A percentile compares a stretch with the other conserved stretches of the same genome.
Evolutionary conservation across 2,329 filamentous ascomycete species (phyloP).

Genomic region (Colletotrichum sojae): DNA sequence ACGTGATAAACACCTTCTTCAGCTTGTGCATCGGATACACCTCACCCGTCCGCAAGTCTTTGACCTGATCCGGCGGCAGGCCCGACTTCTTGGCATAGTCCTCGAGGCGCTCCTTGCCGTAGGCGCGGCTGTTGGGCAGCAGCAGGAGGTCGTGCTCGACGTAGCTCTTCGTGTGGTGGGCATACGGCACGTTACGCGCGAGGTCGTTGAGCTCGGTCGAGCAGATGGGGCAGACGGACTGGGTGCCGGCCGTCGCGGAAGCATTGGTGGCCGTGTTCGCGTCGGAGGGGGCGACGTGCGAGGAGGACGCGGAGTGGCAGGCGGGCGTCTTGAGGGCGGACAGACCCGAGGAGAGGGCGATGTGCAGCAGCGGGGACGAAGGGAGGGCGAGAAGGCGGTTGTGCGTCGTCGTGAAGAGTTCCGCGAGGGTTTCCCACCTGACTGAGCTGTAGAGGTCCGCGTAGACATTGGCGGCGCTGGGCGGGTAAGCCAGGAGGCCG

Average conservation of each 20-base stretch:
- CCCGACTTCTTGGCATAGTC: conserved; percentile 86
- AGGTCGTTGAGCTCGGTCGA: conserved; percentile 95
- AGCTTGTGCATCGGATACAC: conserved; percentile 73
- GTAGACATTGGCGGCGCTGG: conserved; percentile 64
- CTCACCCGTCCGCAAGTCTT: conserved; percentile 84
- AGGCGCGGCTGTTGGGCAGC: conserved; percentile 88
- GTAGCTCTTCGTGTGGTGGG: conserved; percentile 93
- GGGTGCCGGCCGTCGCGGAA: conserved; percentile 37
- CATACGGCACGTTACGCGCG: conserved; percentile 90
- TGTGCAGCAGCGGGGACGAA: conserved; percentile 86
- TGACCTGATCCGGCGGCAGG: conserved; percentile 75
- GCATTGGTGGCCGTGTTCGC: conserved; percentile 52
- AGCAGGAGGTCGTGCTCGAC: conserved; percentile 90
- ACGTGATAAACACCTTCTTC: conserved; percentile 94
- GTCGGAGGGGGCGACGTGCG: conserved; percentile 51
- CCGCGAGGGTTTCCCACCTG: conserved; percentile 83
- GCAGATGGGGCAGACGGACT: conserved; percentile 89
- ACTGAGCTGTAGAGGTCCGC: conserved; percentile 77
- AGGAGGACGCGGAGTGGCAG: conserved; percentile 80
- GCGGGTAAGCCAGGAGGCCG: conserved; percentile 83
- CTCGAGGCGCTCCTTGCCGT: conserved; percentile 81
- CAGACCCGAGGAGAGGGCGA: conserved; percentile 90
- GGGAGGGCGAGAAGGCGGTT: conserved; percentile 89
- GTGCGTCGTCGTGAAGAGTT: conserved; percentile 87
- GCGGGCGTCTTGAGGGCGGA: conserved; percentile 96